A percentile compares a stretch with the other conserved stretches of the same genome.
These are phyloP conservation scores for Lactifluus hygrophoroides DNA, from an alignment of 768 basidiomycete species.

Conservation along the genomic window DNA sequence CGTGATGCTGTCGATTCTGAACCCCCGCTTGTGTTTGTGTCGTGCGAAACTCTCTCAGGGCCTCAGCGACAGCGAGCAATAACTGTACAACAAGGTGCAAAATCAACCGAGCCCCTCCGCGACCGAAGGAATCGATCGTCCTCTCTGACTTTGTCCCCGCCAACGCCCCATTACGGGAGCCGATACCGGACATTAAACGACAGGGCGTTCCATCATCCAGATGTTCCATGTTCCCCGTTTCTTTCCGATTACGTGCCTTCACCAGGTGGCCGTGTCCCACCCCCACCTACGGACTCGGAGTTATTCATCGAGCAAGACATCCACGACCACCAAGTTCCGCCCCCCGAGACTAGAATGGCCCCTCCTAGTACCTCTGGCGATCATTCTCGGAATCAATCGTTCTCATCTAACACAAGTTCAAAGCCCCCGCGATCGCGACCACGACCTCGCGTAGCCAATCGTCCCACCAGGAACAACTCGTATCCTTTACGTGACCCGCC, in stretches of 20 bases:
- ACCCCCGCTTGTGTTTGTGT: neutral
- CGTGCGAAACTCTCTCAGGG: neutral
- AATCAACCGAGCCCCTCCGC: neutral
- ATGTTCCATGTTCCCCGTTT: conserved; percentile 10
- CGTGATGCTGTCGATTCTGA: neutral
- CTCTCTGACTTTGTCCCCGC: neutral
- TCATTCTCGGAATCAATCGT: neutral
- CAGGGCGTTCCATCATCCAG: conserved; percentile 12
- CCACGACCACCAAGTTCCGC: neutral
- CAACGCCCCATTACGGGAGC: neutral
- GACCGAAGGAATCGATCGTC: neutral
- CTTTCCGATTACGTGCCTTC: neutral
- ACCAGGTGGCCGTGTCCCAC: neutral
- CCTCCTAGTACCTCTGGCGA: neutral
- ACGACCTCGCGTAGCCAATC: neutral
- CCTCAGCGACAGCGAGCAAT: neutral
- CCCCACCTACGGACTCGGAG: neutral
- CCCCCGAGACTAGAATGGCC: neutral
- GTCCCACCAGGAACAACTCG: neutral
- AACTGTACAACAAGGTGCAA: neutral
- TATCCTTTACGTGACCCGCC: neutral
- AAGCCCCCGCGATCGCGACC: neutral
- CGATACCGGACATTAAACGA: conserved; percentile 7
- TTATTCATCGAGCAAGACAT: neutral
- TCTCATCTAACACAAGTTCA: neutral